Evolutionary conservation across 805 yeast species (phyloP), one percentile per base, ranked within the genome.

Genomic region (Tetrapisispora fleetii): DNA sequence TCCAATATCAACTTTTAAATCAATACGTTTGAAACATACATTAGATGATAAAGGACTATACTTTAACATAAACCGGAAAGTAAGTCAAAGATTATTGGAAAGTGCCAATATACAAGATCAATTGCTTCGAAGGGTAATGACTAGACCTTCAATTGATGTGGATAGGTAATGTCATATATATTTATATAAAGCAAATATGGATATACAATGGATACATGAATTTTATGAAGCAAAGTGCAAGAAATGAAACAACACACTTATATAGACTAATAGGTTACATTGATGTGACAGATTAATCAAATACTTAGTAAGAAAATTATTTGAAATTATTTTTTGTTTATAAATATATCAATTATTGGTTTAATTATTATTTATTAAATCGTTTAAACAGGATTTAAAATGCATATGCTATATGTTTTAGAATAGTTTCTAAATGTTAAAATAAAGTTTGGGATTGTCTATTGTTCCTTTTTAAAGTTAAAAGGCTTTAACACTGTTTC

Each of bases 1-100:
- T 1, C 98, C 98, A 0, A 52, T 76, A 4, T 45, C 24, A 37
- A 64, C 64, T 3, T 38, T 46, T 16, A 44, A 50, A 41, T 58
- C 56, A 1, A 51, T 50, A 3, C 55, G 52, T 37, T 60, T 57
- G 32, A 67, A 70, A 48, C 59, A 65, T 40, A 49, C 52, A 6
- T 56, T 59, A 37, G 63, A 64, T 42, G 64, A 69, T 13, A 60
- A 67, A 21, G 90, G 89, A 0, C 55, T 83, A 22, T 75, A 72
- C 54, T 83, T 69, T 54, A 74, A 49, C 11, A 43, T 63, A 16
- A 52, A 55, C 45, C 46, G 40, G 0, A 52, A 70, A 22, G 68
- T 75, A 4, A 70, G 77, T 52, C 72, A 74, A 28, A 67, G 58
- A 2, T 60, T 74, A 1, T 70, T 71, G 51, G 69, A 67, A 9